These are phyloP conservation scores for Aquilaria malaccensis DNA, from an alignment of 345 rosid species.

Conservation along the genomic window DNA sequence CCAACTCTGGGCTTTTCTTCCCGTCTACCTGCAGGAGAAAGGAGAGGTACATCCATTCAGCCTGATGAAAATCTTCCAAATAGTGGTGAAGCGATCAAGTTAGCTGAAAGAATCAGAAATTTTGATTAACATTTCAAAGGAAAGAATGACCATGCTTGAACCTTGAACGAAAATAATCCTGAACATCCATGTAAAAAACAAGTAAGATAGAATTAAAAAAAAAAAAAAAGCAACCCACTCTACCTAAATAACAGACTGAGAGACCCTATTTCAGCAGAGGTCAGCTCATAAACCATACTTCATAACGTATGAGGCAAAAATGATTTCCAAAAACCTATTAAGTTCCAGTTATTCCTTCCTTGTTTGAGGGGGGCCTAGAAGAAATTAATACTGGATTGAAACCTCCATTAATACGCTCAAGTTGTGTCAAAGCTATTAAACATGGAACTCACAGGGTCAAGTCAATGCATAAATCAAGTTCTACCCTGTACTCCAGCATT, in stretches of 20 bases:
- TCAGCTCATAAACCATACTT: neutral
- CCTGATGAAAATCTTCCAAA: conserved; percentile 18
- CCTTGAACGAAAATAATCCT: neutral
- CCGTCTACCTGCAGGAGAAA: conserved; percentile 19
- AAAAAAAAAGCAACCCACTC: neutral
- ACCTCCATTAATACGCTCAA: too few relatives aligned
- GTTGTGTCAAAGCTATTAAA: too few relatives aligned
- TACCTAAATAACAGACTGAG: neutral
- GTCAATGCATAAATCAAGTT: too few relatives aligned
- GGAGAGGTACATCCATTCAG: conserved; percentile 19
- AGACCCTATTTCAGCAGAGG: neutral
- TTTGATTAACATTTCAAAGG: neutral
- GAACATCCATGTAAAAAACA: neutral
- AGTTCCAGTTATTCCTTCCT: too few relatives aligned
- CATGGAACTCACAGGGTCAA: too few relatives aligned
- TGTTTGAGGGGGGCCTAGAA: too few relatives aligned
- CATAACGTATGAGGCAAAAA: conserved; percentile 1
- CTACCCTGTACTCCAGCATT: too few relatives aligned
- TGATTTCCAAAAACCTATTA: too few relatives aligned
- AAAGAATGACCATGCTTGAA: neutral
- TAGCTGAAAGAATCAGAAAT: conserved; percentile 7
- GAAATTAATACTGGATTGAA: too few relatives aligned
- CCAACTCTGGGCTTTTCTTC: conserved; percentile 20
- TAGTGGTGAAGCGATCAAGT: conserved; percentile 29
- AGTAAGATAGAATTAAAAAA: neutral